Percentiles rank a stretch among this genome's conserved stretches.
phyloP scores from a whole-genome alignment of 2,329 filamentous ascomycete genomes.

The Botrytis fabae region DNA sequence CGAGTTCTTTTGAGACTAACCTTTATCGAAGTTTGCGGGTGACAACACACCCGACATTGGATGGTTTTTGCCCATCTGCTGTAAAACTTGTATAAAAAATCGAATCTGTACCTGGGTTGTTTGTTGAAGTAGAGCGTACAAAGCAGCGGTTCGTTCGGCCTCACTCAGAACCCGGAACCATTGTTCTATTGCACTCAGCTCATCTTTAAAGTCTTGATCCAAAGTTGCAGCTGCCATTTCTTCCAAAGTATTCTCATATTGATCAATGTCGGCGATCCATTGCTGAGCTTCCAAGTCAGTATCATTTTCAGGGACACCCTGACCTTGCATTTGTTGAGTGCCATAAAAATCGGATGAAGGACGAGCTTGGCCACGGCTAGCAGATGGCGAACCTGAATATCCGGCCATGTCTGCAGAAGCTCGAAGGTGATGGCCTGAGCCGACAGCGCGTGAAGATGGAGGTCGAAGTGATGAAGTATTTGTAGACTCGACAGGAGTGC shows the following conservation, averaged over 20 bases:
- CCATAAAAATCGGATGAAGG: slow-evolving; percentile 96
- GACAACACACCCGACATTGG: slow-evolving; percentile 95
- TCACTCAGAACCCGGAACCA: slow-evolving; percentile 98
- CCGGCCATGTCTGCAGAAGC: slow-evolving; percentile 95
- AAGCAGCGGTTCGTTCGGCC: slow-evolving; percentile 89
- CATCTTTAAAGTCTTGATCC: slow-evolving; percentile 99
- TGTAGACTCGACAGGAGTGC: slow-evolving; percentile 82
- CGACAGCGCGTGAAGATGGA: slow-evolving; percentile 74
- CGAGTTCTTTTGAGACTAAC: slow-evolving; percentile 49
- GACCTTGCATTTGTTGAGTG: slow-evolving; percentile 64
- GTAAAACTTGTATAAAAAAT: slow-evolving; percentile 97
- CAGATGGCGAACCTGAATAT: slow-evolving; percentile 66
- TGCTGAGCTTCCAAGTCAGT: slow-evolving; percentile 93
- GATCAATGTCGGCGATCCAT: slow-evolving; percentile 98
- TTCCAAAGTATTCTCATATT: slow-evolving; percentile 97
- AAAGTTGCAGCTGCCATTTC: slow-evolving; percentile 99
- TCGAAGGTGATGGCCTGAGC: slow-evolving; percentile 80
- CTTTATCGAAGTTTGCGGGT: slow-evolving; percentile 95
- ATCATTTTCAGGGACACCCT: slow-evolving; percentile 71
- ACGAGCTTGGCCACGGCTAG: slow-evolving; percentile 70
- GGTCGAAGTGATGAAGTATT: slow-evolving; percentile 81
- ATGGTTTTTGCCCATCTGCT: slow-evolving; percentile 98
- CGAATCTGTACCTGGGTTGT: slow-evolving; percentile 98
- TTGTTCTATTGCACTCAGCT: slow-evolving; percentile 97
- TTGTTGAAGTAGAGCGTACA: slow-evolving; percentile 95